Evolutionary conservation across 2,329 filamentous ascomycete species (phyloP), one percentile per base, ranked within the genome.

Genomic region (Aspergillus niger): DNA sequence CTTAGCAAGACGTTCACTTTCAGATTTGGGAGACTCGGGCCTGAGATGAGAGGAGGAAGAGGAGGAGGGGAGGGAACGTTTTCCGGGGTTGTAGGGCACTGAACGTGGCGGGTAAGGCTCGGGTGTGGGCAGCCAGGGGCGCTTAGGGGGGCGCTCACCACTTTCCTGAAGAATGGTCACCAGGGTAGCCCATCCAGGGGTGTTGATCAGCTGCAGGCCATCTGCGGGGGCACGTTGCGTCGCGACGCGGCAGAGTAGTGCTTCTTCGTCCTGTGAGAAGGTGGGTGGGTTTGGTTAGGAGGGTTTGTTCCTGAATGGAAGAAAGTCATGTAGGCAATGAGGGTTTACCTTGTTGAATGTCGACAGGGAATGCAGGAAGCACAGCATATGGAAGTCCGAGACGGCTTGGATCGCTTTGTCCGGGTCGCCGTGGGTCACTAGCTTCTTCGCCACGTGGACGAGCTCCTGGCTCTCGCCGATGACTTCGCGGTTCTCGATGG

Each of bases 331-430:
- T 48, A 47, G 41, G 10, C 38, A 13, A 13, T 24, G 39, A 76
- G 82, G 71, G 32, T 15, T 36, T 81, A 97, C 95, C 88, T 96
- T 92, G 74, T 86, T 91, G 41, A 99, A 82, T 41, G 96, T 88
- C 44, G 88, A 89, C 78, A 97, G 86, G 47, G 86, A 85, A 71
- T 91, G 89, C 61, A 99, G 82, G 78, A 92, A 98, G 77, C 87
- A 90, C n/a, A 99, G 83, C 15, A 98, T 83, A 74, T 99, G 95
- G 76, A 99, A 99, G 77, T 98, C 93, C 6, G 93, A 97, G 11
- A 97, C 83, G 24, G 88, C 86, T 39, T 87, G 81, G 30, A 89
- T 85, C 13, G 86, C 86, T 63, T 86, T 80, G 57, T 81, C 84
- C 15, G 85, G 80, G 59, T 88, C 86, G 63, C 86, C 86, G 43